Evolutionary conservation across 2,329 filamentous ascomycete species (phyloP).

Genomic region (Aspergillus amoenus): DNA sequence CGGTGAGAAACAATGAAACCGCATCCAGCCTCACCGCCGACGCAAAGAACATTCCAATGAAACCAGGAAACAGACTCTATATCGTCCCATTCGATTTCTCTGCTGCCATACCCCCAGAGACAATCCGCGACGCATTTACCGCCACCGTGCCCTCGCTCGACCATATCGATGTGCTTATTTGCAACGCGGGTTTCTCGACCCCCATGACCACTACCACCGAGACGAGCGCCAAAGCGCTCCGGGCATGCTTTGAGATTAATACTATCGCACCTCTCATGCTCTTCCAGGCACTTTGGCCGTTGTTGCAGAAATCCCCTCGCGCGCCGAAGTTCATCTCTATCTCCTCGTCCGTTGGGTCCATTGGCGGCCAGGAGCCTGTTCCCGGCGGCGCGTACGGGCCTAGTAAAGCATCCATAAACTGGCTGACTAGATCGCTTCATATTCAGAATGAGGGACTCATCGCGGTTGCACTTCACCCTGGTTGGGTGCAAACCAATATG

Average conservation of each 20-base stretch:
- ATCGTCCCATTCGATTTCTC: conserved; percentile 22
- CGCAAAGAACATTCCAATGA: background rate
- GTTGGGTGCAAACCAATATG: conserved; percentile 34
- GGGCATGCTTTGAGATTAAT: conserved; percentile 21
- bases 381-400: conserved; percentile 24
- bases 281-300: conserved; percentile 23
- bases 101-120: conserved; percentile 6
- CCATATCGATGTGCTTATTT: conserved; percentile 28
- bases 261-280: conserved; percentile 36
- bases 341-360: conserved; percentile 24
- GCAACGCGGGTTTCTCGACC: conserved; percentile 45
- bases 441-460: conserved; percentile 24
- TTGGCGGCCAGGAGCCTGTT: conserved; percentile 20
- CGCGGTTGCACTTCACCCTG: conserved; percentile 34
- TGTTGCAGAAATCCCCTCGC: conserved; percentile 14
- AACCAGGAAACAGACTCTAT: conserved; percentile 16
- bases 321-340: conserved; percentile 22
- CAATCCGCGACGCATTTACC: conserved; percentile 9
- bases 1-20: conserved; percentile 19
- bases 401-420: conserved; percentile 24
- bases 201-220: conserved; percentile 59
- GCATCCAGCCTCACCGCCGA: conserved; percentile 12
- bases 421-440: conserved; percentile 21
- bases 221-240: conserved; percentile 19
- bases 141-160: conserved; percentile 23